These are phyloP conservation scores for Dryas alaskensis DNA, from an alignment of 306 rosid genomes.

Conservation along the genomic window DNA sequence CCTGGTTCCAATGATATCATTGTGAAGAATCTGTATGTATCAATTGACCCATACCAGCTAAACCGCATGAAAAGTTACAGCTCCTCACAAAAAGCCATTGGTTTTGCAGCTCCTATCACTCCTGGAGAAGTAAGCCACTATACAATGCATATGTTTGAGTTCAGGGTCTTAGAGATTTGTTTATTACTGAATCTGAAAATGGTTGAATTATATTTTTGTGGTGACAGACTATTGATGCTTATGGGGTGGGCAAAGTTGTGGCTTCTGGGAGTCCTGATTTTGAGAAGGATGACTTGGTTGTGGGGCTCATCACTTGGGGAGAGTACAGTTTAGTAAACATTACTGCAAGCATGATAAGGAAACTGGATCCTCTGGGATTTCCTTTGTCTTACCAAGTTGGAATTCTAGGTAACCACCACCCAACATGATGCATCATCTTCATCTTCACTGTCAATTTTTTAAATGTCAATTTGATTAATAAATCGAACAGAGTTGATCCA, in stretches of 20 bases:
- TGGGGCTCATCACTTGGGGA: conserved; percentile 67
- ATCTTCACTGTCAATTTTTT: not conserved
- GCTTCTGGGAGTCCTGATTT: conserved; percentile 53
- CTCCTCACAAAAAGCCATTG: conserved; percentile 37
- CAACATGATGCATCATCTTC: not conserved
- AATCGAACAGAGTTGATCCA: no score
- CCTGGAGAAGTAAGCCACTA: conserved; percentile 42
- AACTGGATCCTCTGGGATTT: conserved; percentile 56
- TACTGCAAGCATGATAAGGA: conserved; percentile 39
- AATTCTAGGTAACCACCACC: conserved; percentile 45
- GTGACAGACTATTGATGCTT: conserved; percentile 47
- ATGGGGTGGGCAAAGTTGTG: conserved; percentile 57
- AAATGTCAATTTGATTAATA: no score
- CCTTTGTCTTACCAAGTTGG: conserved; percentile 62
- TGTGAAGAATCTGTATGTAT: conserved; percentile 55
- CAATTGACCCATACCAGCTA: conserved; percentile 61
- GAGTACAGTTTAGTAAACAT: conserved; percentile 54
- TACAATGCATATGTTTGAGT: not conserved
- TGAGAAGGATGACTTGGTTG: conserved; percentile 62
- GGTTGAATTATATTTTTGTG: not conserved
- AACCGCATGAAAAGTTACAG: conserved; percentile 58
- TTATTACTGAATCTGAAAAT: not conserved
- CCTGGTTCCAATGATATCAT: conserved; percentile 46
- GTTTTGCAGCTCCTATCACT: conserved; percentile 32
- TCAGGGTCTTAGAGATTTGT: no score